phyloP scores from a whole-genome alignment of 495 filamentous ascomycete species.

The Tuber umbilicatum region DNA sequence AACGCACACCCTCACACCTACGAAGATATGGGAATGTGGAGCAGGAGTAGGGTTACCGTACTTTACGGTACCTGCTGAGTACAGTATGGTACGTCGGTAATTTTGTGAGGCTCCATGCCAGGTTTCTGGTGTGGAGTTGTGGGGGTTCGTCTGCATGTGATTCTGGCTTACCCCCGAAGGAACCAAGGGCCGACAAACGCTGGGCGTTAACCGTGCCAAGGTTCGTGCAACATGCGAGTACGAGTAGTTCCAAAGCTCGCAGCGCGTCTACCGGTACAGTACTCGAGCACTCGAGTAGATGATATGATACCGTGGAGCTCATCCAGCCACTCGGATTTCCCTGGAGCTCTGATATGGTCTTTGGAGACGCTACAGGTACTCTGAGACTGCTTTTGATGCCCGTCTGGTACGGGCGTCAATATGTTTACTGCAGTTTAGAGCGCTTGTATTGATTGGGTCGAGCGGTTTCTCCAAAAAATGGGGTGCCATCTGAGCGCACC shows the following conservation, averaged over 20 bases:
- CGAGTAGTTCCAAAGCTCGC: too few species aligned
- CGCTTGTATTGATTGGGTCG: background rate
- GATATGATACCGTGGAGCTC: background rate
- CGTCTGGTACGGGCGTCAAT: background rate
- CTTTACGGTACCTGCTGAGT: background rate
- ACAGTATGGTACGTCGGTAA: background rate
- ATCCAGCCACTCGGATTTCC: background rate
- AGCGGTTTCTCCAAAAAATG: background rate
- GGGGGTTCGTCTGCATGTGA: background rate
- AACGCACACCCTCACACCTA: background rate
- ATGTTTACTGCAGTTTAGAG: background rate
- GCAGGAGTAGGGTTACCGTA: background rate
- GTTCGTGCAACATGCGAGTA: too few species aligned
- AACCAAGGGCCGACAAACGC: background rate
- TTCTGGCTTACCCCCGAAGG: background rate
- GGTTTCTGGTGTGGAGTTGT: background rate
- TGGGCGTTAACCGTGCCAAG: too few species aligned
- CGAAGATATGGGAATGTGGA: background rate
- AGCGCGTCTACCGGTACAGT: too few species aligned
- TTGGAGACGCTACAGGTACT: background rate
- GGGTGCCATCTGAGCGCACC: background rate
- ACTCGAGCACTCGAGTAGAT: too few species aligned
- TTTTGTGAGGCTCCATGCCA: background rate
- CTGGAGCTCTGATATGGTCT: background rate
- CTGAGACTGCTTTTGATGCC: background rate